Percentiles rank a stretch among this genome's conserved stretches.
Conservation (phyloP, 2,329 filamentous ascomycete genomes). For the Verticillium nonalfalfae region DNA sequence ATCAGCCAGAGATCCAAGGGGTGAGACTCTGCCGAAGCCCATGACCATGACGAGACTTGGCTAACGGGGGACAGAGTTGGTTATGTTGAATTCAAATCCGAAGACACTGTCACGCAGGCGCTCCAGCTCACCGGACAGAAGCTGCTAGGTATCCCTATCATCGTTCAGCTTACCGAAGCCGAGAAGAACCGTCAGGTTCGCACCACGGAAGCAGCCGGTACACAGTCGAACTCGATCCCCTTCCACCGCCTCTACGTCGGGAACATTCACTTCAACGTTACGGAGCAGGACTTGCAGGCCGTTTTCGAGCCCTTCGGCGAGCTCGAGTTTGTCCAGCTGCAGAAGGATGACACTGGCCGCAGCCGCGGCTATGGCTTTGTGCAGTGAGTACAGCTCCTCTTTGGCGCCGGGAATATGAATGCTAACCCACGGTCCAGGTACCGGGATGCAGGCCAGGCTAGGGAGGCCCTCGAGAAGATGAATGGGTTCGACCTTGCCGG, state of each 20-base stretch:
- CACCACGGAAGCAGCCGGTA: conserved; percentile 62
- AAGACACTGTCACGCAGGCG: conserved; percentile 88
- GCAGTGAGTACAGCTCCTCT: conserved; percentile 62
- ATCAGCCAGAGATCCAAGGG: conserved; percentile 97
- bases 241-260: conserved; percentile 98
- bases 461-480: conserved; percentile 96
- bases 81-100: conserved; percentile 97
- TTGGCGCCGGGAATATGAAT: neutral
- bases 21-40: conserved; percentile 44
- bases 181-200: conserved; percentile 98
- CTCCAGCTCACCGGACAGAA: conserved; percentile 98
- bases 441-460: conserved; percentile 81
- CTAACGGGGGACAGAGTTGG: conserved; percentile 62
- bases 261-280: conserved; percentile 99
- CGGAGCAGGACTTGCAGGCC: conserved; percentile 88
- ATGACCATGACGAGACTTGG: neutral
- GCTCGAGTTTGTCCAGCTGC: conserved; percentile 93
- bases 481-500: conserved; percentile 98
- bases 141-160: conserved; percentile 96
- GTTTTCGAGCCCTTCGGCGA: conserved; percentile 98
- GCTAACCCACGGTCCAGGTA: conserved; percentile 50
- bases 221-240: conserved; percentile 76
- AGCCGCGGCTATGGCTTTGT: conserved; percentile 98
- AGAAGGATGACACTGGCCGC: conserved; percentile 87
- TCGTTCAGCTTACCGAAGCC: conserved; percentile 95